Base-by-base conservation (phyloP, 2,329 filamentous ascomycete genomes). In the Venturia nashicola region DNA sequence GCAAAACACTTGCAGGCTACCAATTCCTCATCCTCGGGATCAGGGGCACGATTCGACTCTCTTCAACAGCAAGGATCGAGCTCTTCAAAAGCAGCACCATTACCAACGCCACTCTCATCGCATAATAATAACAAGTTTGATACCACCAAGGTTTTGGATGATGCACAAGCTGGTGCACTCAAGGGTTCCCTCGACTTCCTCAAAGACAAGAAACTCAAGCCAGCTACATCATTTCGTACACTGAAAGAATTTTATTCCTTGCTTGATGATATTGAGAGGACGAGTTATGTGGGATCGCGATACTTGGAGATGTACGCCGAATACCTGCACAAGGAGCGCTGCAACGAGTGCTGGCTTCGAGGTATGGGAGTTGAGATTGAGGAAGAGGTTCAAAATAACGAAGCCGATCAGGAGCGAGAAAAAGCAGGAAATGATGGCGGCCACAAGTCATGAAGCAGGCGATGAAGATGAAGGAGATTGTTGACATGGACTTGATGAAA, bases 221-320 rank as follows among this genome's bases (percentile, higher is more conserved):
- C 57, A 59, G 40, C 34, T 16, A 40, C 34, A 6, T 69, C 68
- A 63, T 71, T 68, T 63, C 68, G 68, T 54, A 68, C 67, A 14
- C 64, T 71, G 55, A 66, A 69, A 62, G 67, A 70, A n/a, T 69
- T 72, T 55, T 72, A 71, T 65, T 61, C 65, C 18, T 66, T 72
- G 14, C 68, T 71, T 18, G 70, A 72, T 64, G 65, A 62, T 44
- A 69, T 72, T 27, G 67, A 68, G 51, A 63, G 67, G 9, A 65
- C 65, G 7, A 66, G 64, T 3, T 65, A 57, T 51, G 60, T 66
- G 39, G 70, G 67, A 23, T 68, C 67, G 16, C 42, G 67, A 11
- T 71, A 69, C 55, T 65, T 69, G 14, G 70, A 71, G 62, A 68
- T 68, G 12, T 71, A 70, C 63, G 72, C 70, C 16, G 69, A 71